Evolutionary conservation across 768 basidiomycete species (phyloP), one percentile per base, ranked within the genome.

Genomic region (Mycena haematopus): DNA sequence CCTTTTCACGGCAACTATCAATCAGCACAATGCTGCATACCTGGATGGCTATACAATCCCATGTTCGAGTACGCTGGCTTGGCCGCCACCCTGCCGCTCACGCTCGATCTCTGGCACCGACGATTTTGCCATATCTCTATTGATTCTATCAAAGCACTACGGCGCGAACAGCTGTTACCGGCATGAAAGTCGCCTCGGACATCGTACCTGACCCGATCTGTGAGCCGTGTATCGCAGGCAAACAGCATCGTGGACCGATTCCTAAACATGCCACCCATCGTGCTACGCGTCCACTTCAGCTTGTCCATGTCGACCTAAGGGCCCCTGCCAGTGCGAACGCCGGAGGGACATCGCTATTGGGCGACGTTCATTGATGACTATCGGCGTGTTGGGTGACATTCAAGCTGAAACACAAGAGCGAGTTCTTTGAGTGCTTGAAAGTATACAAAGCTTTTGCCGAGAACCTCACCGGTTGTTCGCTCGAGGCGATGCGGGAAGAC

Each of bases 401-500:
- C 42, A 62, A 63, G 17, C 67, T 77, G 24, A 65, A 66, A 45
- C 22, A 49, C 0, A 78, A 76, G 49, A 70, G 67, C 25, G 69
- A 77, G 0, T 54, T 65, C 74, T 40, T 52, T 58, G n/a, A n/a
- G n/a, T 66, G 68, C 1, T 75, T 80, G 66, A 70, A 73, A 59
- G 17, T 25, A 9, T 79, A 60, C 73, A 77, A 78, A 63, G 73
- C 74, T 0, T 67, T 58, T 35, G 76, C 71, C 3, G 77, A 78
- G 67, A 75, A 56, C 13, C 68, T 69, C 42, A 69, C 66, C n/a
- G 76, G 70, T 0, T 45, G 31, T 8, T 65, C 62, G 24, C 66
- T 78, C 46, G 70, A 69, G 54, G 50, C 49, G 2, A 52, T 77
- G 29, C 69, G 72, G 22, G 68, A 74, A 55, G 76, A 79, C 68